Base-by-base conservation (phyloP, 495 filamentous ascomycete species). In the Tuber melanosporum region DNA sequence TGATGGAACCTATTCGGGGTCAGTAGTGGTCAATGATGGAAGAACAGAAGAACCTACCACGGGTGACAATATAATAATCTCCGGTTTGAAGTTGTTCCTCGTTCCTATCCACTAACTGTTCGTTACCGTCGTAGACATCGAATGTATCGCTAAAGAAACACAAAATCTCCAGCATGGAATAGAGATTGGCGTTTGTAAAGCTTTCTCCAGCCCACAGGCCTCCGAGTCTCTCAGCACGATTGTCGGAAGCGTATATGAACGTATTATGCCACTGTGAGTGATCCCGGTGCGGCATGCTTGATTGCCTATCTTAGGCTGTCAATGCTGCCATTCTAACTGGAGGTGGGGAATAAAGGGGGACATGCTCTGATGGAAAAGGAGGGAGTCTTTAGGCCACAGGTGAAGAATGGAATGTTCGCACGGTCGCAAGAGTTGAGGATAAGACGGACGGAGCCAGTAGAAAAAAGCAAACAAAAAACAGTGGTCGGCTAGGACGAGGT, bases 21-120 rank as follows among this genome's bases (percentile, higher is more conserved):
- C 41, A 26, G 74, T 49, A 22, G 75, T 39, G n/a, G 75, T 17
- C 20, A n/a, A 20, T 42, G n/a, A 20, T 62, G 26, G 12, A 32
- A 57, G 26, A 47, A n/a, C 43, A n/a, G 46, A 41, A 57, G 26
- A 47, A 52, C 72, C 47, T 2, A 49, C 47, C 47, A 8, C 19
- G 70, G 47, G 77, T 77, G 79, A 80, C 74, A 82, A 85, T 82
- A 71, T 82, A 80, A 62, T 83, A 84, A 75, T 83, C 80, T 20
- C 84, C 84, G 47, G 81, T 79, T 66, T 75, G 79, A 66, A 85
- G 74, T 45, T 75, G 70, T 76, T 84, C 46, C 44, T 82, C 70
- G 72, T 85, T 76, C 71, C 74, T 84, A 45, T 45, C 44, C 44
- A 45, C 44, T 45, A 45, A 45, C 44, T 45, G 10, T 45, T 45